A percentile compares a stretch with the other conserved stretches of the same genome.
Evolutionary conservation across 352 stramenopile species (phyloP).

Genomic region (Globisporangium mamillatum): DNA sequence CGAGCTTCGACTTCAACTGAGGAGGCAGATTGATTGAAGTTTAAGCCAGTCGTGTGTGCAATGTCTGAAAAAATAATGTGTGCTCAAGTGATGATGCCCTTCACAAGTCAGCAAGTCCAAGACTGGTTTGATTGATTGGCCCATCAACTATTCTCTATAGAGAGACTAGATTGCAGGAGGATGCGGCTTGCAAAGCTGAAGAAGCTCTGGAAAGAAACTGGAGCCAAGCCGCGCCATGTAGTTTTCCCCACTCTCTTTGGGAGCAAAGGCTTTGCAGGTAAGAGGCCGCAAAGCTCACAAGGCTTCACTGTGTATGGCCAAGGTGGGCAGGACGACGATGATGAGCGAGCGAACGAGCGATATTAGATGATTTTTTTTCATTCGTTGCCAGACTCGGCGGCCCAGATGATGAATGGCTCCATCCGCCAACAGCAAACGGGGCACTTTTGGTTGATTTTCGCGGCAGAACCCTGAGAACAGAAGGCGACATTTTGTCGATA

Average conservation of each 20-base stretch:
- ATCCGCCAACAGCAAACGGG: too few relatives aligned
- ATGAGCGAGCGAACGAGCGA: neutral
- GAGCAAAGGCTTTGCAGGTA: neutral
- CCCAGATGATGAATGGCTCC: too few relatives aligned
- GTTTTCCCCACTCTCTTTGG: neutral
- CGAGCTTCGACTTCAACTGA: slow-evolving; percentile 20
- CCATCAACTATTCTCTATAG: neutral
- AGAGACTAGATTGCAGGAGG: neutral
- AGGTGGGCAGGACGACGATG: too few relatives aligned
- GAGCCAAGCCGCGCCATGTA: slow-evolving; percentile 1
- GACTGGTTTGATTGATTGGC: neutral
- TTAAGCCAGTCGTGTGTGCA: neutral
- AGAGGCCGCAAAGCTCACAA: too few relatives aligned
- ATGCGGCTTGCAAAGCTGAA: slow-evolving; percentile 4
- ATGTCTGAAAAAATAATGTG: neutral
- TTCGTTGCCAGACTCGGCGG: too few relatives aligned
- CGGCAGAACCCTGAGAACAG: too few relatives aligned
- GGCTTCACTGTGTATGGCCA: too few relatives aligned
- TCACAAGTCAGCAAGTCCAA: neutral
- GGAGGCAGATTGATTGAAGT: too few relatives aligned
- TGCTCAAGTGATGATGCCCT: neutral
- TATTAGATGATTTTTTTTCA: too few relatives aligned
- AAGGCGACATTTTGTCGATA: too few relatives aligned
- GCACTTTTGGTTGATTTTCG: too few relatives aligned
- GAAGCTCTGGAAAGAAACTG: slow-evolving; percentile 3